Base-by-base conservation (phyloP, 2,329 filamentous ascomycete species). In the Colletotrichum ledebouriae region DNA sequence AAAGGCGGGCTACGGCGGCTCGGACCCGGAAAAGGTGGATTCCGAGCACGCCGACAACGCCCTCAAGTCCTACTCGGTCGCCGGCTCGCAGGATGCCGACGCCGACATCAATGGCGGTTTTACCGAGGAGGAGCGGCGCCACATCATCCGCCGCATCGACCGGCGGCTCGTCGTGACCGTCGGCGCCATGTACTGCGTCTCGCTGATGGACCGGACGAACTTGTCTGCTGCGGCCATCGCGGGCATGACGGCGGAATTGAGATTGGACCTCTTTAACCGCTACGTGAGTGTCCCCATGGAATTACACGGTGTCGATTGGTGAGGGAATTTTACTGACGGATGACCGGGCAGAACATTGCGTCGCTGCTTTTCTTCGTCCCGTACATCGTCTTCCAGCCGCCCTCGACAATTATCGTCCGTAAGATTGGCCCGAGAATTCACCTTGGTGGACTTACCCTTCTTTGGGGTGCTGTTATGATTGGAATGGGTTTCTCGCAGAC, bases 141-240 rank as follows among this genome's bases (percentile, higher is more conserved):
- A 80, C 47, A 92, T 96, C 73, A 88, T 94, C 47, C 84, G 85
- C 63, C 87, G 88, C 12, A 83, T 96, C 72, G 93, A 97, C 78
- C 81, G 83, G 34, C 87, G 90, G 2, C 81, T 92, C 3, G 86
- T 92, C 46, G 75, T 85, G 3, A 89, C 86, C 1, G 86, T 89
- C 4, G 90, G 90, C 20, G 75, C 85, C 71, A 86, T 94, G 80
- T 94, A 94, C 78, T 93, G 91, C 76, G 84, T 93, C 73, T 91
- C 87, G 71, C 80, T 95, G 67, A 92, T 95, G 88, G 93, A 96
- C 75, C 84, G 93, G 37, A 93, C 91, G 2, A 95, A 95, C 77
- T 80, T 94, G 76, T 87, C 87, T n/a, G 83, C 87, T 22, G 92
- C 92, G 46, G 87, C 87, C 52, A 90, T 95, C 76, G 92, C 93